phyloP scores from a whole-genome alignment of 73 alveolate genomes.

The Strombidium stylifer region DNA sequence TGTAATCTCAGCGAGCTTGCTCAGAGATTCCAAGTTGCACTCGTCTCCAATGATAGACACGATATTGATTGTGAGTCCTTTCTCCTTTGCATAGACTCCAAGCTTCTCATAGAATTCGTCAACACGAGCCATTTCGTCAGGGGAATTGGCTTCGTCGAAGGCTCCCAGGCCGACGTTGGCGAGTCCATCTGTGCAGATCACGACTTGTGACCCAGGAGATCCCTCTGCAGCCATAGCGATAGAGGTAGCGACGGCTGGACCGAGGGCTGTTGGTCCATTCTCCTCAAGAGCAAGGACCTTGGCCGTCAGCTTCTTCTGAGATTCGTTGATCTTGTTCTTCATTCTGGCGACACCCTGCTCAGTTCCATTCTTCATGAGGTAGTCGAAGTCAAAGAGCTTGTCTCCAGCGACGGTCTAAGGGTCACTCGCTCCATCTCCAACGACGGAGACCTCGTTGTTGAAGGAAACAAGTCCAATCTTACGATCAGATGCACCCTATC shows the following conservation, averaged over 20 bases:
- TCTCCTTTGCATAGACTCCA: constrained; percentile 74
- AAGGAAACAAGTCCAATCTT: constrained; percentile 93
- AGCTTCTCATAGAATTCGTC: constrained; percentile 78
- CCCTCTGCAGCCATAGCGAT: constrained; percentile 73
- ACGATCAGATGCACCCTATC: constrained; percentile 66
- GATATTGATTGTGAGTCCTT: constrained; percentile 74
- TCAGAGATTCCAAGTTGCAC: constrained; percentile 73
- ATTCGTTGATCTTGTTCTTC: constrained; percentile 56
- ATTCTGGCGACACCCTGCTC: constrained; percentile 49
- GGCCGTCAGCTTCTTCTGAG: constrained; percentile 49
- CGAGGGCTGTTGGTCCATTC: constrained; percentile 94
- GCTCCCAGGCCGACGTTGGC: constrained; percentile 94
- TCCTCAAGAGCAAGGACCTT: constrained; percentile 65
- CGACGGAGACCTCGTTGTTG: constrained; percentile 77
- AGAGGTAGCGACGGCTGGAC: constrained; percentile 88
- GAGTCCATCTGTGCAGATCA: constrained; percentile 95
- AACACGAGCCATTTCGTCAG: constrained; percentile 31
- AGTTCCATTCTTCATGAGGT: constrained; percentile 47
- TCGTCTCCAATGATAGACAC: constrained; percentile 92
- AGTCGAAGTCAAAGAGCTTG: constrained; percentile 61
- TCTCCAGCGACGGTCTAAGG: constrained; percentile 80
- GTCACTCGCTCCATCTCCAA: constrained; percentile 87
- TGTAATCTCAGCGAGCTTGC: constrained; percentile 76
- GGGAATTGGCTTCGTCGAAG: constrained; percentile 49
- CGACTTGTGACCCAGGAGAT: constrained; percentile 82